Percentiles rank a stretch among this genome's conserved stretches.
Conservation (phyloP, 352 stramenopile species). For the Globisporangium barbulae region DNA sequence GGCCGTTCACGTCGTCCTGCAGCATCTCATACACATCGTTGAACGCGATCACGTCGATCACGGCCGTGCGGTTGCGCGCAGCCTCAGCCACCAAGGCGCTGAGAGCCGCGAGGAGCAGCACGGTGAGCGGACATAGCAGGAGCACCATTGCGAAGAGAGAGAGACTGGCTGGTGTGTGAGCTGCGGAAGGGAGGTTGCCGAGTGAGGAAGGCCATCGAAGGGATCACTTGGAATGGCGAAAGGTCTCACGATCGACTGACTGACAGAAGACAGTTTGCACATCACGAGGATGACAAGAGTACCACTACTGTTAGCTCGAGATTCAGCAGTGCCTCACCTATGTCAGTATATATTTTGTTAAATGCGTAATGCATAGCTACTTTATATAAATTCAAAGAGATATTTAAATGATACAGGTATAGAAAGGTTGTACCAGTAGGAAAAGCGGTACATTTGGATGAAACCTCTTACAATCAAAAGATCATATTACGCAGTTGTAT, state of each 20-base stretch:
- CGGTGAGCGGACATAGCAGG: background rate
- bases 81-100: background rate
- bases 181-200: background rate
- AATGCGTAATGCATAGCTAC: no score
- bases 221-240: background rate
- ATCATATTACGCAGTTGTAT: no score
- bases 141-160: background rate
- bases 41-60: constrained; percentile 68
- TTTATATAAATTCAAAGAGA: no score
- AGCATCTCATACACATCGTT: constrained; percentile 83
- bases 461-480: no score
- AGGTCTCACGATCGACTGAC: background rate
- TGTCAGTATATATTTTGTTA: no score
- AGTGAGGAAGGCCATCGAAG: background rate
- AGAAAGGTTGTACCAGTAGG: no score
- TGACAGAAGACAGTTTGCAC: background rate
- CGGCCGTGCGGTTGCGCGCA: constrained; percentile 38
- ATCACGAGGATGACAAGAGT: background rate
- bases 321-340: background rate
- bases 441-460: no score
- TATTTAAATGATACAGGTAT: no score
- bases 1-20: constrained; percentile 53
- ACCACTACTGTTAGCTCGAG: background rate
- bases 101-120: background rate
- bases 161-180: background rate